Conservation (phyloP, 2,329 filamentous ascomycete species). For the Fusarium chaquense region DNA sequence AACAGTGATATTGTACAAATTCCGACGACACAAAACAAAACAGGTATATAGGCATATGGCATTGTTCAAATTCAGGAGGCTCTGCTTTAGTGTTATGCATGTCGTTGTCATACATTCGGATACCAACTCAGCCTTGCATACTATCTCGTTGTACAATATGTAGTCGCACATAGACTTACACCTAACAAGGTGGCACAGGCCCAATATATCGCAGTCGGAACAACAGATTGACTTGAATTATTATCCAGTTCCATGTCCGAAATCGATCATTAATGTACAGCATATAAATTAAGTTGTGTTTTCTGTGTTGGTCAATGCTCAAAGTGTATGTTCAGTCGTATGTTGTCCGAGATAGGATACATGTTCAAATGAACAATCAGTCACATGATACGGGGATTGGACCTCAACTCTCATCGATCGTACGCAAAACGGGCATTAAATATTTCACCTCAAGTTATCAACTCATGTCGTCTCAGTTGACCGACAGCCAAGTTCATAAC, state of each 20-base stretch:
- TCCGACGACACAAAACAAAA: neutral
- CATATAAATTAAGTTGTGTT: neutral
- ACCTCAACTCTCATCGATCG: neutral
- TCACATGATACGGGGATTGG: neutral
- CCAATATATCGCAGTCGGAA: neutral
- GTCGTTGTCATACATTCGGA: conserved; percentile 4
- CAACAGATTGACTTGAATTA: neutral
- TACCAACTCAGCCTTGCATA: conserved; percentile 11
- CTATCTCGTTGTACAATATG: neutral
- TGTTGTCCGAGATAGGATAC: neutral
- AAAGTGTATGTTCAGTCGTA: neutral
- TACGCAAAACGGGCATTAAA: neutral
- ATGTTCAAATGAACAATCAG: neutral
- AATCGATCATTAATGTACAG: neutral
- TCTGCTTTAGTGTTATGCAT: neutral
- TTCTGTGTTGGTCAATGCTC: neutral
- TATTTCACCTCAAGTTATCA: neutral
- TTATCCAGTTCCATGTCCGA: neutral
- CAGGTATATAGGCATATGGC: neutral
- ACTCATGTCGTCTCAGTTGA: neutral
- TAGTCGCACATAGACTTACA: neutral
- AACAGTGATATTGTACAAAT: neutral
- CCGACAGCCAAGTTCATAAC: neutral
- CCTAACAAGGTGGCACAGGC: neutral
- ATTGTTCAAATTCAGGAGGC: neutral